These are phyloP conservation scores for Middelhovenomyces tepae DNA, from an alignment of 805 yeast species.

Conservation along the genomic window DNA sequence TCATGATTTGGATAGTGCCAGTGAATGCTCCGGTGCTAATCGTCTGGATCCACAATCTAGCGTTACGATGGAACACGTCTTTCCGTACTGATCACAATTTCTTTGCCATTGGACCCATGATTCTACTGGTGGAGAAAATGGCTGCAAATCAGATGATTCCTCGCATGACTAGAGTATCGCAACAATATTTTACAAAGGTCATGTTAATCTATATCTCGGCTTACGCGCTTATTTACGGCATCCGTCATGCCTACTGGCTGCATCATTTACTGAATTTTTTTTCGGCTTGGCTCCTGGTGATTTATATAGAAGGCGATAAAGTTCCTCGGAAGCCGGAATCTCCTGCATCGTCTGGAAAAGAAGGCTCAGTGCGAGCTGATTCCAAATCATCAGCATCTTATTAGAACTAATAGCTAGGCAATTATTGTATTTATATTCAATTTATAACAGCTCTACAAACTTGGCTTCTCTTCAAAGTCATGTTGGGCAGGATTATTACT, in stretches of 20 bases:
- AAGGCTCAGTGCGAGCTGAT: too few relatives aligned
- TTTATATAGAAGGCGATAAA: constrained; percentile 9
- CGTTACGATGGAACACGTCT: constrained; percentile 46
- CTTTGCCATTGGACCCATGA: constrained; percentile 65
- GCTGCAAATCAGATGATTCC: constrained; percentile 43
- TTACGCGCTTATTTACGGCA: constrained; percentile 65
- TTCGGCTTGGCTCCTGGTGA: constrained; percentile 17
- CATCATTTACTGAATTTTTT: constrained; percentile 66
- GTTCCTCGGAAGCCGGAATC: too few relatives aligned
- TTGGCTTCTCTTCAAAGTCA: too few relatives aligned
- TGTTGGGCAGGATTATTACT: too few relatives aligned
- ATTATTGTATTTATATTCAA: constrained; percentile 3
- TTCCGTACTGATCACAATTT: constrained; percentile 82
- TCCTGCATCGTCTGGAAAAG: too few relatives aligned
- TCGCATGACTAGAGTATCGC: constrained; percentile 17
- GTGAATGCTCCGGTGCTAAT: constrained; percentile 68
- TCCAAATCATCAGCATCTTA: constrained; percentile 1
- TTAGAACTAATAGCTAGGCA: not conserved
- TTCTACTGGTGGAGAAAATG: constrained; percentile 49
- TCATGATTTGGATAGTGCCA: constrained; percentile 74
- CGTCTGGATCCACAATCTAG: constrained; percentile 74
- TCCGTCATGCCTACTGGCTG: constrained; percentile 75
- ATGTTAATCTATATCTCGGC: constrained; percentile 44
- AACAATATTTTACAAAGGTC: constrained; percentile 22
- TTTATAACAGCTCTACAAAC: too few relatives aligned